Evolutionary conservation across 495 filamentous ascomycete species (phyloP).

Genomic region (Pyrenopolyporus hunteri): DNA sequence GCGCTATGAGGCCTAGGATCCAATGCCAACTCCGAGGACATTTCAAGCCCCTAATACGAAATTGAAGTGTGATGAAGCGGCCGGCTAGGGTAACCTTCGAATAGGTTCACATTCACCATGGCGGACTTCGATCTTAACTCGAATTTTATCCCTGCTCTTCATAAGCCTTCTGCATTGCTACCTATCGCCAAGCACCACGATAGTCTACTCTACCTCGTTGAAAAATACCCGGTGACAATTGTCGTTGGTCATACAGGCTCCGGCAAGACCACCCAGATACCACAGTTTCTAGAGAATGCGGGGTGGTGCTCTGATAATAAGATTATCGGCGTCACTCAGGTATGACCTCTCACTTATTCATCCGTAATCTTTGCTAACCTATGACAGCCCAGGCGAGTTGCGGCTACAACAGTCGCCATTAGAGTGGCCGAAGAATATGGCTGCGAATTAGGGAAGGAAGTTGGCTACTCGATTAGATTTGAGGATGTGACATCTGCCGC

Average conservation of each 20-base stretch:
- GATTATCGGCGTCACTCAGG: slow-evolving; percentile 88
- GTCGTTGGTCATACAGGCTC: slow-evolving; percentile 91
- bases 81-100: not conserved
- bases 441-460: slow-evolving; percentile 88
- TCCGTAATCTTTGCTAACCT: slow-evolving; percentile 24
- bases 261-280: slow-evolving; percentile 89
- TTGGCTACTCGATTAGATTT: slow-evolving; percentile 96
- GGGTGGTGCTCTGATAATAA: slow-evolving; percentile 88
- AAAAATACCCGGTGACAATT: slow-evolving; percentile 79
- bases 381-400: slow-evolving; percentile 82
- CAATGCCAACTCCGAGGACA: not conserved
- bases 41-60: not conserved
- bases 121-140: slow-evolving; percentile 65
- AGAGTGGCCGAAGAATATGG: slow-evolving; percentile 94
- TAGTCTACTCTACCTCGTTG: slow-evolving; percentile 75
- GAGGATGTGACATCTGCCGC: slow-evolving; percentile 90
- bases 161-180: slow-evolving; percentile 77
- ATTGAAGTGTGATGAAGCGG: not conserved
- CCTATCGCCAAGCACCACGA: slow-evolving; percentile 79
- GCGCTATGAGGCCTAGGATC: too few species aligned
- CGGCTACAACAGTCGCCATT: slow-evolving; percentile 88
- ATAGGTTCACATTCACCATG: slow-evolving; percentile 42
- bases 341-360: slow-evolving; percentile 48
- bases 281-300: slow-evolving; percentile 83
- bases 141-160: slow-evolving; percentile 74